A percentile compares a stretch with the other conserved stretches of the same genome.
These are phyloP conservation scores for Ustilago loliicola DNA, from an alignment of 1,284 basidiomycete genomes.

Conservation along the genomic window DNA sequence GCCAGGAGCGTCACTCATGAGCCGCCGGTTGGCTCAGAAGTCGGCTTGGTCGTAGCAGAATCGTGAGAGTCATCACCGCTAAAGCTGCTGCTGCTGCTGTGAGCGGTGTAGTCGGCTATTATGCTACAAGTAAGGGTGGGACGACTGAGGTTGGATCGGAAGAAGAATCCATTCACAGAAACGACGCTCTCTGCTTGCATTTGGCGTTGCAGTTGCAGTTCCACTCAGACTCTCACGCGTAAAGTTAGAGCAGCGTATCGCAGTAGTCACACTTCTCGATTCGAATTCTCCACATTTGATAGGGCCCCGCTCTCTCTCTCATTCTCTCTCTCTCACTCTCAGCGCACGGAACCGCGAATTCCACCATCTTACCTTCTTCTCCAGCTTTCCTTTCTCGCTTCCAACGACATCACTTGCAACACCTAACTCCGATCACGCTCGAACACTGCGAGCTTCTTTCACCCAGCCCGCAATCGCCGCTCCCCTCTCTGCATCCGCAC, in stretches of 20 bases:
- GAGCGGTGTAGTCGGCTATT: too few species aligned
- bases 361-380: constrained; percentile 4
- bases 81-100: too few species aligned
- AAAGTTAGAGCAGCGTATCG: background rate
- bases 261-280: background rate
- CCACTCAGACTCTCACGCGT: background rate
- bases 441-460: background rate
- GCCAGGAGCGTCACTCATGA: background rate
- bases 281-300: constrained; percentile 5
- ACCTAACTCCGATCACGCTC: background rate
- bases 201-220: background rate
- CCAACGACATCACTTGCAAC: background rate
- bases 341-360: constrained; percentile 19
- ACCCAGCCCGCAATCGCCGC: background rate
- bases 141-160: background rate
- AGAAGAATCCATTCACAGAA: background rate
- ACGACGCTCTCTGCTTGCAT: background rate
- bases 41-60: background rate
- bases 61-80: too few species aligned
- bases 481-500: background rate
- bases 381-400: background rate
- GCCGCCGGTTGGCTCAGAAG: background rate
- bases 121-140: too few species aligned
- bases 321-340: constrained; percentile 2
- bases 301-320: background rate